Evolutionary conservation across 2,329 filamentous ascomycete species (phyloP).

Genomic region (Tolypocladium tropicale): DNA sequence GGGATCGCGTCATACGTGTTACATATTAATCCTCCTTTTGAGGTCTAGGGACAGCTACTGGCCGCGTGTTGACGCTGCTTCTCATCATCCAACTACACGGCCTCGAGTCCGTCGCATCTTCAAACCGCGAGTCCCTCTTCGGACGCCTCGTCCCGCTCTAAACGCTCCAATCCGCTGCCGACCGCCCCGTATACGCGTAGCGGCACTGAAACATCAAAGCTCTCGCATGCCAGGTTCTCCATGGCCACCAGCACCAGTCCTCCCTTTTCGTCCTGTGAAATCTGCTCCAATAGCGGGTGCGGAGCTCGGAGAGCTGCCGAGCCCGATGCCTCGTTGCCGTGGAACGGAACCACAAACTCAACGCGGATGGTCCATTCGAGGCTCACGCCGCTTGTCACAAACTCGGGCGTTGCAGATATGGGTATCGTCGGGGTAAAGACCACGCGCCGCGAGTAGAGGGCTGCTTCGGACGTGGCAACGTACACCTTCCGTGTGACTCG

Average conservation of each 20-base stretch:
- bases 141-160: conserved; percentile 44
- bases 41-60: too few relatives aligned
- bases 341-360: conserved; percentile 78
- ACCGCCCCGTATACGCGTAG: conserved; percentile 67
- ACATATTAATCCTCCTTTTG: too few relatives aligned
- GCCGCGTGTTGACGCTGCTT: background rate
- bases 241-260: conserved; percentile 63
- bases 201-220: conserved; percentile 81
- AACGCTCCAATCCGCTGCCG: conserved; percentile 43
- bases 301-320: conserved; percentile 10
- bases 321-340: conserved; percentile 16
- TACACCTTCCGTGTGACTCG: conserved; percentile 78
- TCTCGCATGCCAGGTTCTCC: conserved; percentile 73
- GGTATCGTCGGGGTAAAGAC: conserved; percentile 81
- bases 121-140: conserved; percentile 34
- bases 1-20: background rate
- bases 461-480: conserved; percentile 68
- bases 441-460: conserved; percentile 68
- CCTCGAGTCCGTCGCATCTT: conserved; percentile 4
- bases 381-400: conserved; percentile 79
- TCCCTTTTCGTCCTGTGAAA: conserved; percentile 70
- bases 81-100: background rate
- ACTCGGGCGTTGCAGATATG: conserved; percentile 74
- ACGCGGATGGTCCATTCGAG: conserved; percentile 83
- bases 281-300: conserved; percentile 61